phyloP scores from a whole-genome alignment of 331 rosid species.

The Malus hybrid region DNA sequence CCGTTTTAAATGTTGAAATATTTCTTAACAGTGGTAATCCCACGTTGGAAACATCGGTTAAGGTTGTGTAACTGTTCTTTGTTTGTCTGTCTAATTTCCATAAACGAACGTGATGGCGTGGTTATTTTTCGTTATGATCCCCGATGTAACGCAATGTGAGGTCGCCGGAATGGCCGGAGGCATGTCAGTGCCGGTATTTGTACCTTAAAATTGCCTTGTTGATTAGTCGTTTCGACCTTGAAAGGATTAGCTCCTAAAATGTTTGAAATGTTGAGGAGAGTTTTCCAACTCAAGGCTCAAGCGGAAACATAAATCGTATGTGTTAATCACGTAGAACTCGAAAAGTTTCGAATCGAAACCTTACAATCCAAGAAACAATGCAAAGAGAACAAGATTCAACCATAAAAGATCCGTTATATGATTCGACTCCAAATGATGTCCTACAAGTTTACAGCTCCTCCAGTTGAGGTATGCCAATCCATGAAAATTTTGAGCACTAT shows the following conservation, averaged over 20 bases:
- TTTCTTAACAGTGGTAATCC: neutral
- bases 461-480: neutral
- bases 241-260: neutral
- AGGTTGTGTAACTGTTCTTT: neutral
- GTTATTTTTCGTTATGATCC: neutral
- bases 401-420: too few species aligned
- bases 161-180: neutral
- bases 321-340: too few species aligned
- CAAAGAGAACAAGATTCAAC: too few species aligned
- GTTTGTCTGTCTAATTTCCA: neutral
- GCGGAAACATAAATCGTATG: too few species aligned
- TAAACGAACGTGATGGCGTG: neutral
- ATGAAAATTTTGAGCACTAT: slow-evolving; percentile 5
- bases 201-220: neutral
- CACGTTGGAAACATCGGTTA: too few species aligned
- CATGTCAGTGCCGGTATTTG: neutral
- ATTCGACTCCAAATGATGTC: neutral
- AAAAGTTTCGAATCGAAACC: too few species aligned
- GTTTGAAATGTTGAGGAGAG: neutral
- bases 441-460: neutral
- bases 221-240: neutral
- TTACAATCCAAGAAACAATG: too few species aligned
- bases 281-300: too few species aligned
- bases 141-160: neutral
- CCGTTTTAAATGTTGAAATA: neutral